A percentile compares a stretch with the other conserved stretches of the same genome.
Evolutionary conservation across 192 early-diverging fungal species (phyloP).

Genomic region (Cetraspora pellucida): DNA sequence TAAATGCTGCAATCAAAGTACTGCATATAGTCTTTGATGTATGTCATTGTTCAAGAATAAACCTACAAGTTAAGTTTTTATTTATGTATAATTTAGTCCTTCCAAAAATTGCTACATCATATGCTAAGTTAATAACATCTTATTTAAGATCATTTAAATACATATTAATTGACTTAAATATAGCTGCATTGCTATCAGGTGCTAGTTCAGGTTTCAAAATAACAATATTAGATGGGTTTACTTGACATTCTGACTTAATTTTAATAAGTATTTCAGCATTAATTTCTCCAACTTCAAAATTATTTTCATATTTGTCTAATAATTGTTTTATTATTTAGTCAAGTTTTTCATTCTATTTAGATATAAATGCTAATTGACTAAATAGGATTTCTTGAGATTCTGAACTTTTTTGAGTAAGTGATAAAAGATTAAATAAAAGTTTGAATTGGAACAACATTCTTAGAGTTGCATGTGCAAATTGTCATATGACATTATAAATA

Average conservation of each 20-base stretch:
- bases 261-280: background rate
- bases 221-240: background rate
- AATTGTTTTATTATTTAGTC: background rate
- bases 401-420: background rate
- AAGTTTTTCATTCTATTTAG: background rate
- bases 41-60: background rate
- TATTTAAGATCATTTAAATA: constrained; percentile 3
- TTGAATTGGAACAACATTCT: constrained; percentile 8
- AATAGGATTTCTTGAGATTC: background rate
- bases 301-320: background rate
- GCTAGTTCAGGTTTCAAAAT: constrained; percentile 3
- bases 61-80: background rate
- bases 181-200: background rate
- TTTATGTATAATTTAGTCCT: background rate
- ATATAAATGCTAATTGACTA: background rate
- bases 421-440: background rate
- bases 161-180: background rate
- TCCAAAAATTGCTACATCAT: constrained; percentile 2
- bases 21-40: background rate
- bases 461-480: background rate
- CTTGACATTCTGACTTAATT: background rate
- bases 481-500: constrained; percentile 13
- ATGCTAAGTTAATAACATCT: background rate
- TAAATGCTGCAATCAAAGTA: background rate
- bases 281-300: background rate